A percentile compares a stretch with the other conserved stretches of the same genome.
Conservation (phyloP, 2,329 filamentous ascomycete genomes). For the Sporothrix pseudoabietina region DNA sequence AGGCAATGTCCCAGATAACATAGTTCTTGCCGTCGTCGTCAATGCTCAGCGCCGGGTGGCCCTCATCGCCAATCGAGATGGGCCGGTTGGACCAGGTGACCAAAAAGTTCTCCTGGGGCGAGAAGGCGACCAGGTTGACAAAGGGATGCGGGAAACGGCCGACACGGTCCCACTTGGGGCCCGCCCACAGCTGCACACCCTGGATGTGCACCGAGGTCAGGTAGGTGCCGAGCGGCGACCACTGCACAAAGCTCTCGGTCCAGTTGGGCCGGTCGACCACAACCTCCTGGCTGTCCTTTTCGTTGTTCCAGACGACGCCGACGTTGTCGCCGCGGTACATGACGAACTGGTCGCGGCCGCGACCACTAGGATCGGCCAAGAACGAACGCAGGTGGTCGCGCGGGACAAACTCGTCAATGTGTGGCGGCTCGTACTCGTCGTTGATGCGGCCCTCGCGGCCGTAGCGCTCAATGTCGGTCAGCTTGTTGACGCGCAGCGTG, state of each 20-base stretch:
- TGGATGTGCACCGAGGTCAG: conserved; percentile 93
- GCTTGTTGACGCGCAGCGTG: conserved; percentile 93
- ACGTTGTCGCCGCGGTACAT: conserved; percentile 92
- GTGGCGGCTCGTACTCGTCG: conserved; percentile 82
- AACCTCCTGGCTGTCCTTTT: conserved; percentile 83
- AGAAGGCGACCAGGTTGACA: conserved; percentile 96
- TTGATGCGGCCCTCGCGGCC: conserved; percentile 91
- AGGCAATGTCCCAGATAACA: conserved; percentile 95
- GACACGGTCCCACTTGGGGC: conserved; percentile 82
- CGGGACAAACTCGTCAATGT: conserved; percentile 82
- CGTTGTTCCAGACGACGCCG: conserved; percentile 97
- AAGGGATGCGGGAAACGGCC: conserved; percentile 93
- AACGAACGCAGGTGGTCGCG: conserved; percentile 95
- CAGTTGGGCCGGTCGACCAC: conserved; percentile 92
- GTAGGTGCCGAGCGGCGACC: conserved; percentile 93
- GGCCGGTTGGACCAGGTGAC: conserved; percentile 96
- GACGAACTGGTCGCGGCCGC: conserved; percentile 91
- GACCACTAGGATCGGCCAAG: conserved; percentile 76
- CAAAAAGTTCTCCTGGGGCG: conserved; percentile 86
- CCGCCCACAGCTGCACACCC: conserved; percentile 97
- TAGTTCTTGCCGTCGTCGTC: conserved; percentile 99
- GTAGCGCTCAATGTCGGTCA: conserved; percentile 96
- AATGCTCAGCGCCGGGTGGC: conserved; percentile 77
- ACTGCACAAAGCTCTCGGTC: conserved; percentile 98
- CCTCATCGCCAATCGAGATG: conserved; percentile 86